A percentile compares a stretch with the other conserved stretches of the same genome.
phyloP scores from a whole-genome alignment of 2,329 filamentous ascomycete species.

The Arthroderma uncinatum region DNA sequence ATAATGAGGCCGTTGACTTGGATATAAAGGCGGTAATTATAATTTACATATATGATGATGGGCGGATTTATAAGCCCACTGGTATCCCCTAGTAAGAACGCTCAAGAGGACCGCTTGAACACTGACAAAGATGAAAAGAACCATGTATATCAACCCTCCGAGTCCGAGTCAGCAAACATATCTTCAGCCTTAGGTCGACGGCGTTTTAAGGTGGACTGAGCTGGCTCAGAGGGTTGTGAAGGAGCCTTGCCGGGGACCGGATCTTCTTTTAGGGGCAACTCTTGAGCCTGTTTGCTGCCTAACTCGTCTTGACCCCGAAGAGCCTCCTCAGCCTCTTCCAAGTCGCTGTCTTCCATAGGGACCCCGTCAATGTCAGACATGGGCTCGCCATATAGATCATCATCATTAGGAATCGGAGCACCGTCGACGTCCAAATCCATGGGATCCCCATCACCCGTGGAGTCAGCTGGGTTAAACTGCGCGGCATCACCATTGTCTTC shows the following conservation, averaged over 20 bases:
- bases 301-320: constrained; percentile 28
- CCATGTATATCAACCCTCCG: constrained; percentile 23
- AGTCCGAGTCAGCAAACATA: constrained; percentile 75
- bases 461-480: not conserved
- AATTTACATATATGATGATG: not conserved
- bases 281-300: constrained; percentile 22
- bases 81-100: not conserved
- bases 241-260: constrained; percentile 16
- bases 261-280: not conserved
- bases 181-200: constrained; percentile 66
- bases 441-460: constrained; percentile 9
- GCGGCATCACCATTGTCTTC: constrained; percentile 30
- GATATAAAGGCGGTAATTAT: not conserved
- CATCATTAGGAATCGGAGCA: constrained; percentile 27
- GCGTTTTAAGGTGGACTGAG: constrained; percentile 33
- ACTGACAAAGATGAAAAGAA: not conserved
- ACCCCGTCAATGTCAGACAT: constrained; percentile 37
- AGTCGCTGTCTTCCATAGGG: constrained; percentile 39
- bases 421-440: constrained; percentile 24
- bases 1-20: not conserved
- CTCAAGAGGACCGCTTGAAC: not conserved
- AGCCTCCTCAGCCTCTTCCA: constrained; percentile 41
- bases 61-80: not conserved
- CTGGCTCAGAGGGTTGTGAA: constrained; percentile 20
- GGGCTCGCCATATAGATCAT: constrained; percentile 30